These are phyloP conservation scores for Hypoxylon sp. DNA, from an alignment of 2,329 filamentous ascomycete genomes.

Conservation along the genomic window DNA sequence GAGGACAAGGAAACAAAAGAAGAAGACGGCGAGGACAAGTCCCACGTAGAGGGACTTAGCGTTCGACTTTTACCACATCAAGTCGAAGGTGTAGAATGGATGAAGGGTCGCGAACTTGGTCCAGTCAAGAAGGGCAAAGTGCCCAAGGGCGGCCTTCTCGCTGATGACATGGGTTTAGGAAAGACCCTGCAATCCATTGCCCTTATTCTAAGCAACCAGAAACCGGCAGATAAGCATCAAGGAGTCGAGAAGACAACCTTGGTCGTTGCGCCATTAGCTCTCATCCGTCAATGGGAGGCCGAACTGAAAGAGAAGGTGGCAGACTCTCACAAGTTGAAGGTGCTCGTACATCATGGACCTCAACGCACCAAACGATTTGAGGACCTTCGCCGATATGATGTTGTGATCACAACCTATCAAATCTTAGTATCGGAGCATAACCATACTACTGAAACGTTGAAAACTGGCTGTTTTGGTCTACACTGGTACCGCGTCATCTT, in stretches of 20 bases:
- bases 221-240: constrained; percentile 72
- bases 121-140: constrained; percentile 84
- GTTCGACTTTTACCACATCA: constrained; percentile 95
- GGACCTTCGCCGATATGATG: constrained; percentile 87
- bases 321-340: constrained; percentile 77
- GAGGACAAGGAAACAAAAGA: constrained; percentile 64
- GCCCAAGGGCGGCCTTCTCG: constrained; percentile 93
- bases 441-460: constrained; percentile 74
- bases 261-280: constrained; percentile 90
- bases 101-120: constrained; percentile 92
- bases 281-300: constrained; percentile 97
- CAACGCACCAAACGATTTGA: constrained; percentile 83
- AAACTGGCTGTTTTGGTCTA: constrained; percentile 89
- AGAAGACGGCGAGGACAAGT: constrained; percentile 67
- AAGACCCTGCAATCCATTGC: constrained; percentile 97
- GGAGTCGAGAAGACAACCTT: constrained; percentile 84
- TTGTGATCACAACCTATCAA: constrained; percentile 97
- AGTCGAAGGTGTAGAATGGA: constrained; percentile 94
- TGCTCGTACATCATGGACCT: constrained; percentile 92
- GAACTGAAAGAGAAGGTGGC: constrained; percentile 90
- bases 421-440: constrained; percentile 93
- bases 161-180: constrained; percentile 96
- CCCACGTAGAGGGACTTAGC: constrained; percentile 83
- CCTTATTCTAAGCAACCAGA: constrained; percentile 86
- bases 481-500: constrained; percentile 97